Percentiles rank a stretch among this genome's conserved stretches.
Conservation (phyloP, 805 yeast species). For the Candida namnaoensis region DNA sequence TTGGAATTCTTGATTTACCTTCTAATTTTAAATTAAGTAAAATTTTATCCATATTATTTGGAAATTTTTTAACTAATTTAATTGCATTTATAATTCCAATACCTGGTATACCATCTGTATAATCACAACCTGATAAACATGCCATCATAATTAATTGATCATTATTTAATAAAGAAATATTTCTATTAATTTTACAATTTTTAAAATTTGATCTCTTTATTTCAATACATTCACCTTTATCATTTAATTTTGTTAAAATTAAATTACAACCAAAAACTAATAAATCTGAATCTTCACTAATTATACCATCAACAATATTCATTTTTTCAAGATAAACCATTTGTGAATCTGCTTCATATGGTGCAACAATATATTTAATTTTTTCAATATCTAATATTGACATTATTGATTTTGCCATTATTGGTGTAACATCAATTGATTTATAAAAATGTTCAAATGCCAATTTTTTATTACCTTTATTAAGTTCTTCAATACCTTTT, state of each 20-base stretch:
- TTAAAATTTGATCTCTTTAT: slow-evolving; percentile 49
- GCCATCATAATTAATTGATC: slow-evolving; percentile 70
- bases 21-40: slow-evolving; percentile 49
- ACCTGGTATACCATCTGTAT: slow-evolving; percentile 76
- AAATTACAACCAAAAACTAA: slow-evolving; percentile 76
- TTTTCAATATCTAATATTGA: slow-evolving; percentile 50
- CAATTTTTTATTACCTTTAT: slow-evolving; percentile 42
- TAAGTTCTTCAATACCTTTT: slow-evolving; percentile 43
- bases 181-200: slow-evolving; percentile 35
- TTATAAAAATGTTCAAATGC: slow-evolving; percentile 69
- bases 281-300: slow-evolving; percentile 92
- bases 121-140: slow-evolving; percentile 93
- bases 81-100: slow-evolving; percentile 79
- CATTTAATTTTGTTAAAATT: slow-evolving; percentile 76
- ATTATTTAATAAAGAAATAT: slow-evolving; percentile 39
- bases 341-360: slow-evolving; percentile 97
- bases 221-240: slow-evolving; percentile 59
- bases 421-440: slow-evolving; percentile 81
- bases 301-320: slow-evolving; percentile 74
- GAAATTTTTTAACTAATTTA: slow-evolving; percentile 40
- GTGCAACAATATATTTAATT: slow-evolving; percentile 82
- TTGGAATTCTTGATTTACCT: slow-evolving; percentile 50
- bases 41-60: slow-evolving; percentile 41
- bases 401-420: slow-evolving; percentile 83
- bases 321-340: slow-evolving; percentile 78